Evolutionary conservation across 768 basidiomycete species (phyloP), one percentile per base, ranked within the genome.

Genomic region (Collybiopsis luxurians): DNA sequence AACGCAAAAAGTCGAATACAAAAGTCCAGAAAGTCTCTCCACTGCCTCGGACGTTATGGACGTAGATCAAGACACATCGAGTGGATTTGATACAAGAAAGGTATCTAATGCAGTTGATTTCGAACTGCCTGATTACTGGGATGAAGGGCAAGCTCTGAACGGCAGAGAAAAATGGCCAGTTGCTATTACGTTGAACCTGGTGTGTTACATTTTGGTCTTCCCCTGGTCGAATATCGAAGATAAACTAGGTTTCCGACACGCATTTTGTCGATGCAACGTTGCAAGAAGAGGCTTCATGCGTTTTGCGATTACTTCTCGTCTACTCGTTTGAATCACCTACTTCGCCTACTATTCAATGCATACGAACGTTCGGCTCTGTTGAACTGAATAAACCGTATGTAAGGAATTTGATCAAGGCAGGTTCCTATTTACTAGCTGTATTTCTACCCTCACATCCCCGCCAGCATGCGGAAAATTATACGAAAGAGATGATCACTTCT

Each of bases 61-160:
- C 61, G 71, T 83, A 3, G 84, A 89, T 57, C 67, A 75, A 31
- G 72, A 71, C 27, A 63, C 68, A 17, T 65, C 73, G 38, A 85
- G 85, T 60, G 79, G 83, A 2, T 80, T 90, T 39, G 83, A 84
- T 61, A 87, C 84, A 15, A 75, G 83, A 38, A 61, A 59, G 10
- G 69, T 78, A 31, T 67, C 66, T 23, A 69, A 69, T 9, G 88
- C 85, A 11, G 82, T 83, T 9, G 93, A 95, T 68, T 95, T 95
- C 62, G 93, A 95, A 71, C 77, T 95, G 21, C 79, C 85, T 11
- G 92, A 95, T 67, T 90, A 86, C 59, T 92, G 90, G 90, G 92
- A 92, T 63, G 90, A 91, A 60, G 93, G 93, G 0, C 87, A 85
- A 56, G 69, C 75, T 17, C 65, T 93, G 27, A 78, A 74, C 38